Conservation (phyloP, 371 early-diverging fungal species). For the Circinella minor region DNA sequence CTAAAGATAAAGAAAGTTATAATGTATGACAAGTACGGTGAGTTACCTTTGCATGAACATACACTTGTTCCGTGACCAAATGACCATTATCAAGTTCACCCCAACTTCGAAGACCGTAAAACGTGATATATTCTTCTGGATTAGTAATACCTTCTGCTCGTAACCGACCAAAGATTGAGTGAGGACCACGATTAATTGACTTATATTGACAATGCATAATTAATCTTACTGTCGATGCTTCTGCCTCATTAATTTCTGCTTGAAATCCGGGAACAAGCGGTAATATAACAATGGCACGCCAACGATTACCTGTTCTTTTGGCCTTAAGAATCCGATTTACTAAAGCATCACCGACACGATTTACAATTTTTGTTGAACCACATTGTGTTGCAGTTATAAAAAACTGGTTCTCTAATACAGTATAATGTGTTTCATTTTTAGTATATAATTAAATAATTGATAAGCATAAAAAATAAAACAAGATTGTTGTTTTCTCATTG, state of each 20-base stretch:
- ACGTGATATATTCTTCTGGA: conserved; percentile 65
- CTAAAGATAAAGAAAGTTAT: too few species aligned
- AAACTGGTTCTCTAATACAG: conserved; percentile 77
- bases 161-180: conserved; percentile 64
- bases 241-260: conserved; percentile 70
- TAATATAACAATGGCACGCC: conserved; percentile 83
- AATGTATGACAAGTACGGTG: too few species aligned
- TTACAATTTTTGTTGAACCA: conserved; percentile 61
- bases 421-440: too few species aligned
- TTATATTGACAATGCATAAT: conserved; percentile 83
- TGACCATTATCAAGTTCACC: conserved; percentile 40
- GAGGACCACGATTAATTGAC: conserved; percentile 55
- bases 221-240: conserved; percentile 71
- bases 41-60: conserved; percentile 88
- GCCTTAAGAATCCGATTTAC: conserved; percentile 80
- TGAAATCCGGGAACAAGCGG: conserved; percentile 91
- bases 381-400: conserved; percentile 59
- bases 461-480: too few species aligned
- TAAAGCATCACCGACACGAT: conserved; percentile 75
- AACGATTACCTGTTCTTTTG: conserved; percentile 56
- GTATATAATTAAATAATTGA: too few species aligned
- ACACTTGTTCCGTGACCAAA: conserved; percentile 82
- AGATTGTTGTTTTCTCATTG: too few species aligned
- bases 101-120: conserved; percentile 71
- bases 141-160: conserved; percentile 57